These are phyloP conservation scores for Populus tomentosa DNA, from an alignment of 441 rosid species.

Conservation along the genomic window DNA sequence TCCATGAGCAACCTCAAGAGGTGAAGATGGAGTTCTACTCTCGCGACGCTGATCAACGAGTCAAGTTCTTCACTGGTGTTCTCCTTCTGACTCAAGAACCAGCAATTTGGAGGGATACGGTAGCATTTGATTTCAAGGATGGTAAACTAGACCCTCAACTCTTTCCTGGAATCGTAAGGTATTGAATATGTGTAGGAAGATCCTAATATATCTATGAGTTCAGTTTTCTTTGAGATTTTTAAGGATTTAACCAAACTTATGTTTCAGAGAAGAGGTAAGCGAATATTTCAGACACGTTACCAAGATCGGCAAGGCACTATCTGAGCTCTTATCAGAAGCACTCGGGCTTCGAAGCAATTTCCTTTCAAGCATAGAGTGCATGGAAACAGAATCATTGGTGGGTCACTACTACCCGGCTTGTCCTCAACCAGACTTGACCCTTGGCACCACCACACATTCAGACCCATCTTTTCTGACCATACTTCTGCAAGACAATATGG, in stretches of 20 bases:
- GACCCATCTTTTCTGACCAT: slow-evolving; percentile 49
- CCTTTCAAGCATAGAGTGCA: slow-evolving; percentile 38
- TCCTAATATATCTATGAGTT: neutral
- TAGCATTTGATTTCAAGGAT: slow-evolving; percentile 39
- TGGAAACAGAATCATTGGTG: slow-evolving; percentile 41
- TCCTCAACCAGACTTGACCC: slow-evolving; percentile 48
- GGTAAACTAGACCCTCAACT: slow-evolving; percentile 31
- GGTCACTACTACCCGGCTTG: slow-evolving; percentile 56
- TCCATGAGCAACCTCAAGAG: slow-evolving; percentile 50
- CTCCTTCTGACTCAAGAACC: slow-evolving; percentile 33
- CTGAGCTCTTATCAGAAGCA: slow-evolving; percentile 23
- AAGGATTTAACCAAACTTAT: neutral
- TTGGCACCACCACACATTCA: slow-evolving; percentile 45
- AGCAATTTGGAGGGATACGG: slow-evolving; percentile 49
- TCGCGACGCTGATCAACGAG: slow-evolving; percentile 27
- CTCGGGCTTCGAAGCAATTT: slow-evolving; percentile 36
- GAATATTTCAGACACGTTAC: slow-evolving; percentile 35
- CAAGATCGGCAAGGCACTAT: slow-evolving; percentile 24
- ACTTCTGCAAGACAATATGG: slow-evolving; percentile 43
- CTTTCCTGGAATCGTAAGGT: slow-evolving; percentile 45
- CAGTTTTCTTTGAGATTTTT: neutral
- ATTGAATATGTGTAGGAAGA: neutral
- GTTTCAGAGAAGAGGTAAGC: slow-evolving; percentile 34
- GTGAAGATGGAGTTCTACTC: slow-evolving; percentile 47
- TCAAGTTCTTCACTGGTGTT: slow-evolving; percentile 41